phyloP scores from a whole-genome alignment of 352 stramenopile species.

The Vaucheria bursata region DNA sequence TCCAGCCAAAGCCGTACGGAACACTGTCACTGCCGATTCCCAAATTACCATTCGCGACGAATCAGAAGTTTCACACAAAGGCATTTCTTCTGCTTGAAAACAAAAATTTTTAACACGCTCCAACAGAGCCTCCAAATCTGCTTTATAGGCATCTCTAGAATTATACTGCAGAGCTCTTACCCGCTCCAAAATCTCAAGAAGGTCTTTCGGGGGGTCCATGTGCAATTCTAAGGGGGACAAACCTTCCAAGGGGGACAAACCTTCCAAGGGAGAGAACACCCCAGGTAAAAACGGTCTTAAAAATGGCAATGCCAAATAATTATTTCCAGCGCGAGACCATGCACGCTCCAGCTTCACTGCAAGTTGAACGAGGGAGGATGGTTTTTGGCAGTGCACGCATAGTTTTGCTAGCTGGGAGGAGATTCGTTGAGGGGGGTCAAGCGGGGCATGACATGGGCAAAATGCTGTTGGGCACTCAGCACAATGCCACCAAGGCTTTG shows the following conservation, averaged over 20 bases:
- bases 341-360: conserved; percentile 37
- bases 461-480: conserved; percentile 27
- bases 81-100: neutral
- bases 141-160: neutral
- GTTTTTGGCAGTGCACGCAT: conserved; percentile 29
- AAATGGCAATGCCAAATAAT: conserved; percentile 43
- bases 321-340: conserved; percentile 31
- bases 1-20: neutral
- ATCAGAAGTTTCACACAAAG: neutral
- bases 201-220: neutral
- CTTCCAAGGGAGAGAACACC: too few relatives aligned
- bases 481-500: conserved; percentile 16
- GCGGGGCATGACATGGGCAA: conserved; percentile 20
- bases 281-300: conserved; percentile 38
- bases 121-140: neutral
- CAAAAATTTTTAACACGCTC: neutral
- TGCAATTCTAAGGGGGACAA: too few relatives aligned
- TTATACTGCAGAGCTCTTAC: neutral
- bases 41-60: neutral
- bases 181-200: neutral
- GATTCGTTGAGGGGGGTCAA: conserved; percentile 13
- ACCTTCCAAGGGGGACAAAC: too few relatives aligned
- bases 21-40: neutral
- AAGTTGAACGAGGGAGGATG: conserved; percentile 38
- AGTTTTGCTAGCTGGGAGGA: conserved; percentile 10